Evolutionary conservation across 345 rosid species (phyloP), one percentile per base, ranked within the genome.

Genomic region (Sapria himalayana): DNA sequence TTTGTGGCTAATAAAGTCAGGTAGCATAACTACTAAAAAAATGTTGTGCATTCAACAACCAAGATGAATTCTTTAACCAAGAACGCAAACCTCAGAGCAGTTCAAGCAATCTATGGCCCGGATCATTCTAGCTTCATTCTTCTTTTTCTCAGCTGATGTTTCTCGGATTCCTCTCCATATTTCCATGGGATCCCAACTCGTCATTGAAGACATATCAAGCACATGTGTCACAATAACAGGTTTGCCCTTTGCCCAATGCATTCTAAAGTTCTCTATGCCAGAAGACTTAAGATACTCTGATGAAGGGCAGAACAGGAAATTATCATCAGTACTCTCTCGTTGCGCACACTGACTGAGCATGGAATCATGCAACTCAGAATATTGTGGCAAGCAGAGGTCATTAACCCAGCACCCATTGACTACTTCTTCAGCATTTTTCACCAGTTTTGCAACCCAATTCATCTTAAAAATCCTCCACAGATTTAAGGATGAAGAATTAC

Each of bases 391-490:
- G 22, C 40, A 46, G 54, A 51, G n/a, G 32, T 65, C 65, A 52
- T 54, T 34, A 48, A 77, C 72, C 64, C 57, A 73, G 56, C 95
- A 89, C 44, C 99, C 86, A 43, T 52, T 56, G 46, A 80, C 95
- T 82, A 89, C 69, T 62, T 89, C 95, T 61, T 89, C 99, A 37
- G 71, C 81, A 45, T 77, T 84, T 58, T 84, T 89, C 44, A 80
- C 93, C 56, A 84, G 81, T 52, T 80, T 84, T 33, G 99, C 93
- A 53, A 80, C 89, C 99, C 95, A 91, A 45, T 79, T 91, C 92
- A 84, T 84, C 76, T 91, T 91, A 50, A 84, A 84, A 47, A 80
- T 91, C 55, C 92, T 75, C 38, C 73, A 66, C 15, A 91, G 76
- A 49, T 67, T 74, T 61, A 84, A 55, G 48, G 84, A 61, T 16